Conservation (phyloP, 2,329 filamentous ascomycete species). For the Stagonosporopsis chrysanthemi region DNA sequence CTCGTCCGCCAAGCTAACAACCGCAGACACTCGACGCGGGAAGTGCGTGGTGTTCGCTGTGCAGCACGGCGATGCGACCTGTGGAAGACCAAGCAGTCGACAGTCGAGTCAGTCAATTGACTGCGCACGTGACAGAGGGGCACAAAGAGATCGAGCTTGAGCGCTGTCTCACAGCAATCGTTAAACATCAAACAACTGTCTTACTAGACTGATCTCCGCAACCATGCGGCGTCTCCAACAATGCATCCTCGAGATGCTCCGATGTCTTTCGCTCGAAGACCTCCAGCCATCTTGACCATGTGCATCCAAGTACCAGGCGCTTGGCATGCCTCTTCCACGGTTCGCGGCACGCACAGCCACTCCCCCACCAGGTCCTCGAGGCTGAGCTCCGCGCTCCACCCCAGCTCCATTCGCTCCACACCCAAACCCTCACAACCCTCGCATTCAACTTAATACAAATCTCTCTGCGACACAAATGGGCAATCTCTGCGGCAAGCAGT, state of each 20-base stretch:
- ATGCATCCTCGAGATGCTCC: background rate
- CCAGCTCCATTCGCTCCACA: slow-evolving; percentile 24
- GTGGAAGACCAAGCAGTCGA: background rate
- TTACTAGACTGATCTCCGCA: background rate
- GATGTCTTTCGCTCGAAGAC: background rate
- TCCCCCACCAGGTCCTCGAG: slow-evolving; percentile 28
- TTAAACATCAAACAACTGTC: slow-evolving; percentile 13
- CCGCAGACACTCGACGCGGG: slow-evolving; percentile 2
- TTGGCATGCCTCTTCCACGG: slow-evolving; percentile 28
- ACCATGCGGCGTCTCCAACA: background rate
- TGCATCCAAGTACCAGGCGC: slow-evolving; percentile 25
- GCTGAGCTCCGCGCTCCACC: slow-evolving; percentile 33
- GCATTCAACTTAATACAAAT: background rate
- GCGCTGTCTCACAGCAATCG: slow-evolving; percentile 7
- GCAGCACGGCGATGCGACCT: background rate
- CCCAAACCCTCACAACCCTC: background rate
- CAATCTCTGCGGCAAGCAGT: slow-evolving; percentile 79
- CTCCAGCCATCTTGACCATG: background rate
- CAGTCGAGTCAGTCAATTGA: background rate
- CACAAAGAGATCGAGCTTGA: slow-evolving; percentile 1
- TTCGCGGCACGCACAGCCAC: slow-evolving; percentile 21
- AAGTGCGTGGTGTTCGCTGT: background rate
- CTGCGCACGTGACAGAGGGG: slow-evolving; percentile 12
- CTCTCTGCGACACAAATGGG: slow-evolving; percentile 67
- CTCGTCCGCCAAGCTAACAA: slow-evolving; percentile 12